Base-by-base conservation (phyloP, 2,329 filamentous ascomycete species). In the Diaporthe citrichinensis region DNA sequence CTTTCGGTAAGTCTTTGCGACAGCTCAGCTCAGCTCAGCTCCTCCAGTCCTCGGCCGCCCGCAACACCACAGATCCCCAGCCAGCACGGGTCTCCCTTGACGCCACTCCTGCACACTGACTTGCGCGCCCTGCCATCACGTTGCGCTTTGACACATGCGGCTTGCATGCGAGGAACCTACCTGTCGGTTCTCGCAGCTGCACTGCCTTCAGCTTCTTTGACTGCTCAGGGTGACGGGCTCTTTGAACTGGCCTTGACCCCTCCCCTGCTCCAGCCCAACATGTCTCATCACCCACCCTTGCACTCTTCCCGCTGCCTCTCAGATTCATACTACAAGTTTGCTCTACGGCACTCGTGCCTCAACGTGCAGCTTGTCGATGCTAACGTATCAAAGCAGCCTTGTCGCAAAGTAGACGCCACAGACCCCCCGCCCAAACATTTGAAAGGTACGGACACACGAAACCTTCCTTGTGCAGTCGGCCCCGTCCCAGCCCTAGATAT, bases 231-330 rank as follows among this genome's bases (percentile, higher is more conserved):
- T 49, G 51, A 25, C 49, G 25, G 58, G 59, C 44, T 46, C 71
- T 73, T 77, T 77, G 76, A 73, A 49, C 69, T 73, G 41, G 59
- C 41, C 20, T 23, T 31, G 28, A 14, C 61, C 65, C 69, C 62
- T 62, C 46, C 75, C 69, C 61, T 76, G 74, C 74, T 58, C 71
- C 57, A 46, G 72, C 58, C 58, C 68, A 61, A 71, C 69, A 75
- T 77, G 76, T 77, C 74, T 77, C 76, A 77, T 62, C 69, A 65
- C 69, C 73, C 75, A 62, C 62, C 73, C 76, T 75, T 75, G 59
- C 67, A 68, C 72, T 17, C 28, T 49, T 61, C 57, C 61, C 20
- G 41, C 17, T 51, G 72, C 59, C 41, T 68, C 65, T 59, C 36
- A 25, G 46, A 25, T 39, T 46, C 41, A 68, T 25, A 28, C 72